These are phyloP conservation scores for Globisporangium recalcitrans DNA, from an alignment of 352 stramenopile species.

Conservation along the genomic window DNA sequence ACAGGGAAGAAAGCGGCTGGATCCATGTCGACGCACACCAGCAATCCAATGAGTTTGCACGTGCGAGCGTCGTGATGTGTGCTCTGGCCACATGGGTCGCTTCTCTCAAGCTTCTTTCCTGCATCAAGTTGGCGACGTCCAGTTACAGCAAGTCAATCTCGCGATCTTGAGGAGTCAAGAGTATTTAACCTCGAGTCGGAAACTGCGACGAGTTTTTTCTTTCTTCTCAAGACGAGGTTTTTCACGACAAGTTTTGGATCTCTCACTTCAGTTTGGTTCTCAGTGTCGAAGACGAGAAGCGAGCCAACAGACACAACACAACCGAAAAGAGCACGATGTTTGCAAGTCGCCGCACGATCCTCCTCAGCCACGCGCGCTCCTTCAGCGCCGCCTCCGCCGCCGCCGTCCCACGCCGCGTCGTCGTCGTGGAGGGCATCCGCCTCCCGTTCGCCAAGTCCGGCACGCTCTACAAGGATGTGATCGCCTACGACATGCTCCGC, in stretches of 20 bases:
- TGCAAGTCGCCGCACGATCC: constrained; percentile 18
- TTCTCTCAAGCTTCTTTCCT: no score
- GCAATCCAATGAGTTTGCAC: no score
- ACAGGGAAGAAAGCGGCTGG: no score
- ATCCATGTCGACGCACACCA: no score
- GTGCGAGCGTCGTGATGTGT: no score
- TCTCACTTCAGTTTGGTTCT: constrained; percentile 7
- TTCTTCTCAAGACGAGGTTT: neutral
- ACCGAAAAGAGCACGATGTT: constrained; percentile 25
- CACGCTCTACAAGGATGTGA: constrained; percentile 89
- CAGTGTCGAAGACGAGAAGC: neutral
- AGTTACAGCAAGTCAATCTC: no score
- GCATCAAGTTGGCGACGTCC: no score
- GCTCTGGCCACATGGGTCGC: no score
- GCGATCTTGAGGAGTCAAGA: no score
- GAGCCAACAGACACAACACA: constrained; percentile 4
- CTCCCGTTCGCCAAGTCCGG: constrained; percentile 95
- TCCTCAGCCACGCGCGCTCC: constrained; percentile 32
- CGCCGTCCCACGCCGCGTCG: constrained; percentile 56
- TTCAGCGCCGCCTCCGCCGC: constrained; percentile 35
- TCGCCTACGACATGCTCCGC: constrained; percentile 8
- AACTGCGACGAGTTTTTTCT: neutral
- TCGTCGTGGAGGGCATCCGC: constrained; percentile 93
- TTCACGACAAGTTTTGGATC: constrained; percentile 7
- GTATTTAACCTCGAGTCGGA: no score